These are phyloP conservation scores for Trichothecium roseum DNA, from an alignment of 2,329 filamentous ascomycete genomes.

Conservation along the genomic window DNA sequence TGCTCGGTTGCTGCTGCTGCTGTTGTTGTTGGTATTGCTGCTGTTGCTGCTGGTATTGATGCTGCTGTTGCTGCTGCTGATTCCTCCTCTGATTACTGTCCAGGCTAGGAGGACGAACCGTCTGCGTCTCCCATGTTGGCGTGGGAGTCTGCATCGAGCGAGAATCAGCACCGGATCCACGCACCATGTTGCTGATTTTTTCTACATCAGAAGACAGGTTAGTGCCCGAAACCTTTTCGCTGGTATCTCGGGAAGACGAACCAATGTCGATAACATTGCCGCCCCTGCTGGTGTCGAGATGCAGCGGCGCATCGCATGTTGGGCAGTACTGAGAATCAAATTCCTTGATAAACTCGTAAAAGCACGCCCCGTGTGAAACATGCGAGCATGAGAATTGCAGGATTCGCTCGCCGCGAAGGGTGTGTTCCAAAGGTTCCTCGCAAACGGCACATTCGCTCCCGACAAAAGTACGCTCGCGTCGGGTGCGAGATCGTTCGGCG, in stretches of 20 bases:
- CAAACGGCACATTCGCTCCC: constrained; percentile 92
- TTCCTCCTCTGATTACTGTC: constrained; percentile 26
- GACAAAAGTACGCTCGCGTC: constrained; percentile 89
- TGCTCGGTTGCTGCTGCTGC: constrained; percentile 15
- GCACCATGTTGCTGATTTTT: constrained; percentile 89
- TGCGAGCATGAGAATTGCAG: constrained; percentile 95
- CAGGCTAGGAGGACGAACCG: constrained; percentile 42
- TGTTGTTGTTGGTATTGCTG: constrained; percentile 17
- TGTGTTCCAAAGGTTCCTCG: constrained; percentile 94
- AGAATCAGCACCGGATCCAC: constrained; percentile 57
- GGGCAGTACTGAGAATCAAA: constrained; percentile 92
- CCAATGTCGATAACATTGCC: constrained; percentile 89
- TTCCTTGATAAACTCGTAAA: constrained; percentile 96
- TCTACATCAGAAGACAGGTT: constrained; percentile 41
- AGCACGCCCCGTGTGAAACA: constrained; percentile 95
- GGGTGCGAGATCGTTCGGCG: constrained; percentile 63
- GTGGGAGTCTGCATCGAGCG: constrained; percentile 47
- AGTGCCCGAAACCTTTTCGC: constrained; percentile 13
- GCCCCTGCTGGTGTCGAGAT: constrained; percentile 83
- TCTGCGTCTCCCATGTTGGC: constrained; percentile 58
- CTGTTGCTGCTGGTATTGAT: constrained; percentile 15
- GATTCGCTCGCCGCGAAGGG: constrained; percentile 83
- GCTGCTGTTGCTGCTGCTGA: constrained; percentile 24
- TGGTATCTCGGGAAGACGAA: constrained; percentile 26
- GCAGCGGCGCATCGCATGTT: constrained; percentile 82